phyloP scores from a whole-genome alignment of 2,329 filamentous ascomycete species.

The Diplodia intermedia region DNA sequence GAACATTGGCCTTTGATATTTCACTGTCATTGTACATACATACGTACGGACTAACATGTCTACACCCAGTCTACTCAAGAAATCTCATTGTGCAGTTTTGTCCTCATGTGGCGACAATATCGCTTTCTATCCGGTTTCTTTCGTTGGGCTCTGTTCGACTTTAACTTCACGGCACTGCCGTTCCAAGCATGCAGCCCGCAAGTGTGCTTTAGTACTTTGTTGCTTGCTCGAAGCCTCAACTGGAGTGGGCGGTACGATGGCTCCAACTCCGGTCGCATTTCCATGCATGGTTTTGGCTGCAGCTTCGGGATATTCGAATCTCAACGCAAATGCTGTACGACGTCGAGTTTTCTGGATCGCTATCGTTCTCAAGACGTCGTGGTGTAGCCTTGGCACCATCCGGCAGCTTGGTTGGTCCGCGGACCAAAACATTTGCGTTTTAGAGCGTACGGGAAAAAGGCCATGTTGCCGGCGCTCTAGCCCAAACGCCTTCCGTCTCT shows the following conservation, averaged over 20 bases:
- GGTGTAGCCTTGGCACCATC: conserved; percentile 4
- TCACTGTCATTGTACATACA: background rate
- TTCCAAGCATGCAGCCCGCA: background rate
- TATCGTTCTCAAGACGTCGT: background rate
- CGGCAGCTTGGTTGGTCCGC: conserved; percentile 2
- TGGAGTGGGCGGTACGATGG: background rate
- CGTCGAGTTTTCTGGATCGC: background rate
- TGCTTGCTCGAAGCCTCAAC: background rate
- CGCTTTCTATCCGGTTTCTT: background rate
- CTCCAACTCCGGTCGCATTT: conserved; percentile 4
- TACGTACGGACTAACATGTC: background rate
- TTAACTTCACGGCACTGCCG: background rate
- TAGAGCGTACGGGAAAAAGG: conserved; percentile 11
- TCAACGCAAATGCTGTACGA: conserved; percentile 8
- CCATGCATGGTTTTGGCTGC: background rate
- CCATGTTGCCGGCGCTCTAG: conserved; percentile 18
- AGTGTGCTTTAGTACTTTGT: background rate
- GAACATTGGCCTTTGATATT: background rate
- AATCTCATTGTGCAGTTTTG: background rate
- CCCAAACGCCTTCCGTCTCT: conserved; percentile 25
- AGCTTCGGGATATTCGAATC: background rate
- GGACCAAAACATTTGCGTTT: conserved; percentile 20
- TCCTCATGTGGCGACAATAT: background rate
- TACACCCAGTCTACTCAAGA: background rate
- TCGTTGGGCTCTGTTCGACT: background rate